Base-by-base conservation (phyloP, 129 eudicot genomes). In the Ambrosia artemisiifolia region DNA sequence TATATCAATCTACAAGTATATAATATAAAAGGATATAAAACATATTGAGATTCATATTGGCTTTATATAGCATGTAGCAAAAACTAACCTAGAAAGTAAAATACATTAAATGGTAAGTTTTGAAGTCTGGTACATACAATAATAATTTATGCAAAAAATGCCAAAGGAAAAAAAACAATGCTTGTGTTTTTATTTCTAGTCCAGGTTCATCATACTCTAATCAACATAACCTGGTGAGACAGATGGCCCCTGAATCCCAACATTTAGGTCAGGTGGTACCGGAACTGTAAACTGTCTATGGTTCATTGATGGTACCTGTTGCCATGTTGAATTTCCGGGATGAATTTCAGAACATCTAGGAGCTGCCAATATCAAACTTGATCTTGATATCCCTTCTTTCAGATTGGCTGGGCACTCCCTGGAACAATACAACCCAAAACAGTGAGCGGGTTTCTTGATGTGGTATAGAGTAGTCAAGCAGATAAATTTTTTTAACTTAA, bases 301-400 rank as follows among this genome's bases (percentile, higher is more conserved):
- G 36, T 82, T 83, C 64, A 81, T 77, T 14, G 78, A 50, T 18
- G 85, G 24, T 65, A 63, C 69, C 64, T 76, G 74, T 66, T 81
- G 86, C 85, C 83, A 62, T 19, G 78, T 66, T 7, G 80, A 65
- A 59, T 67, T 78, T 14, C 83, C 84, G 13, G 65, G 47, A 74
- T 49, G 99, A 72, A 95, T 88, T 63, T 95, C 99, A 47, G 99
- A 88, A 85, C 97, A 90, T 59, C 99, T 78, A 12, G 99, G 97
- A 54, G 84, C 94, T 42, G 99, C 96, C 83, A 90, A 95, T 24
- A 91, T 84, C 20, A 91, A 66, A 63, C n/a, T n/a, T n/a, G n/a
- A n/a, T n/a, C 99, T 95, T 40, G 96, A 82, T 80, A 95, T 95
- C 60, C 97, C 97, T 80, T 95, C 97, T 80, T 90, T 91, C 30